Conservation (phyloP, 352 stramenopile genomes). For the Phytopythium oedochilum region DNA sequence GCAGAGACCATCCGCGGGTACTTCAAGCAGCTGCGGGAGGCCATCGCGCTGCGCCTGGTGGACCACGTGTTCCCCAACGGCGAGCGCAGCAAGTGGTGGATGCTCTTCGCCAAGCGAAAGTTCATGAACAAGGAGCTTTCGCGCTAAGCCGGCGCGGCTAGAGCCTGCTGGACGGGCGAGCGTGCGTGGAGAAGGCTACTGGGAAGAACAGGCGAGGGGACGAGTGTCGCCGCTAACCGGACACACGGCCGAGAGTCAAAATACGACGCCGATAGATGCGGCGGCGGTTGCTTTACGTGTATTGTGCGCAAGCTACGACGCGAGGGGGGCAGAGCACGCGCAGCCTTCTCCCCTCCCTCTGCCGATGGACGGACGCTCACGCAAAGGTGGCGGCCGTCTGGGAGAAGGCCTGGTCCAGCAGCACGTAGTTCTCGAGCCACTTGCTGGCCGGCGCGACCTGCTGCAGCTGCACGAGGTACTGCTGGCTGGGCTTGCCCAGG, state of each 20-base stretch:
- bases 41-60: slow-evolving; percentile 72
- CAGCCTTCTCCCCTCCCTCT: no score
- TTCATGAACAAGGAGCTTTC: slow-evolving; percentile 93
- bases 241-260: no score
- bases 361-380: slow-evolving; percentile 15
- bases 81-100: slow-evolving; percentile 93
- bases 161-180: no score
- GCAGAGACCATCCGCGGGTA: slow-evolving; percentile 83
- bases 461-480: slow-evolving; percentile 80
- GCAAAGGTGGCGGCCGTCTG: slow-evolving; percentile 65
- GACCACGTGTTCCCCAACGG: slow-evolving; percentile 84
- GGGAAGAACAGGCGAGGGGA: no score
- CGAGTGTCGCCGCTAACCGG: no score
- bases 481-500: slow-evolving; percentile 79
- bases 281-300: no score
- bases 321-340: no score
- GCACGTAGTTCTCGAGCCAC: slow-evolving; percentile 68
- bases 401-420: slow-evolving; percentile 64
- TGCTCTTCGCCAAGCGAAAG: slow-evolving; percentile 91
- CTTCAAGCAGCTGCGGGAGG: slow-evolving; percentile 89
- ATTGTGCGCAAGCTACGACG: no score
- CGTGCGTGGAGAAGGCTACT: no score
- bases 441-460: slow-evolving; percentile 64
- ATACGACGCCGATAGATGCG: no score
- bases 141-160: slow-evolving; percentile 27